Conservation (phyloP, 805 yeast species). For the Kluyveromyces lactis region DNA sequence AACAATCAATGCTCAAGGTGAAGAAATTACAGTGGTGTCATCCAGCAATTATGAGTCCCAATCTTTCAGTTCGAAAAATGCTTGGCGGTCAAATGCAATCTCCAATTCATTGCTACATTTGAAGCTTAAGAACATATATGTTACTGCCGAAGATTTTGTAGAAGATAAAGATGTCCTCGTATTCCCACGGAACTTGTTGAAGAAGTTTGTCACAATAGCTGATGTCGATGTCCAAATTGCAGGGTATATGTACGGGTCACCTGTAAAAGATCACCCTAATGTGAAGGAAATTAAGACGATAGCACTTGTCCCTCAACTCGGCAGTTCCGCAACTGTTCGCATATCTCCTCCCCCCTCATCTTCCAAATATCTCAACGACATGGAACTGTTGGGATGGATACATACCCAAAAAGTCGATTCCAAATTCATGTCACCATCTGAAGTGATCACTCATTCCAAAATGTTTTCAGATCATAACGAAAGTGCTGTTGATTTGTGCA, state of each 20-base stretch:
- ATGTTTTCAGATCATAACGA: conserved; percentile 29
- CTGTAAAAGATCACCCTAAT: conserved; percentile 61
- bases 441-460: conserved; percentile 50
- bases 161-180: conserved; percentile 57
- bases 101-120: conserved; percentile 64
- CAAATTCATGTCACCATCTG: conserved; percentile 57
- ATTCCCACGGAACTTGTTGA: conserved; percentile 73
- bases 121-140: conserved; percentile 67
- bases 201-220: conserved; percentile 68
- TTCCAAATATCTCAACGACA: conserved; percentile 36
- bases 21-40: conserved; percentile 88
- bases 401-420: conserved; percentile 73
- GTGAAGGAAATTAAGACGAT: conserved; percentile 73
- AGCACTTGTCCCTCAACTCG: conserved; percentile 83
- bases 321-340: conserved; percentile 57
- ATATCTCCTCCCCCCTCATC: conserved; percentile 37
- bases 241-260: conserved; percentile 70
- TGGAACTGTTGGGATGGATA: conserved; percentile 89
- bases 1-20: conserved; percentile 90
- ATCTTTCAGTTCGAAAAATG: conserved; percentile 72
- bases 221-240: conserved; percentile 80
- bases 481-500: conserved; percentile 49
- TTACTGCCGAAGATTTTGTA: conserved; percentile 58
- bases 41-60: conserved; percentile 83
- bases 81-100: conserved; percentile 86